Evolutionary conservation across 495 filamentous ascomycete species (phyloP).

Genomic region (Podospora anserina): DNA sequence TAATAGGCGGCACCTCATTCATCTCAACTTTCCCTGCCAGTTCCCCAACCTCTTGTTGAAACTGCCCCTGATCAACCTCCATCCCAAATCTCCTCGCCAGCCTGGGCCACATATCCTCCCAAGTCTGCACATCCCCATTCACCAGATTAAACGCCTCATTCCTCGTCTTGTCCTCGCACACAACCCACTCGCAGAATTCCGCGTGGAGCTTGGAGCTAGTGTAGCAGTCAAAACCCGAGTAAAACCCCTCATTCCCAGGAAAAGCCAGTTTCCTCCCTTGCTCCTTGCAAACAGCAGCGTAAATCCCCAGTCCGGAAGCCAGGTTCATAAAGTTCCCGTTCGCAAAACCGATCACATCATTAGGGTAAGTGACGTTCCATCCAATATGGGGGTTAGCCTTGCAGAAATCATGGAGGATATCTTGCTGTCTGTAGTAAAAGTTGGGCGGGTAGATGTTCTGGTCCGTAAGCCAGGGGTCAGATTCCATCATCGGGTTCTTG

Average conservation of each 20-base stretch:
- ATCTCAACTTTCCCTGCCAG: constrained; percentile 26
- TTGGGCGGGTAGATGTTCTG: constrained; percentile 37
- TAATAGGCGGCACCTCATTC: constrained; percentile 42
- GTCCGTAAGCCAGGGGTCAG: constrained; percentile 33
- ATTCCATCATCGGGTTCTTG: constrained; percentile 49
- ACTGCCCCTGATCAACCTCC: constrained; percentile 46
- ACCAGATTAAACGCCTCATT: constrained; percentile 57
- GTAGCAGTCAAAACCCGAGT: constrained; percentile 51
- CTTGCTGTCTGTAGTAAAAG: constrained; percentile 50
- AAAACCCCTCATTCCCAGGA: constrained; percentile 48
- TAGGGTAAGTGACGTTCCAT: constrained; percentile 52
- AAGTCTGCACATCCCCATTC: constrained; percentile 54
- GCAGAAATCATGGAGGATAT: constrained; percentile 36
- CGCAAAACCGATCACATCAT: constrained; percentile 51
- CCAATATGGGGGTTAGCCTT: constrained; percentile 35
- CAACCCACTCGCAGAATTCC: constrained; percentile 53
- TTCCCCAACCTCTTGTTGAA: constrained; percentile 23
- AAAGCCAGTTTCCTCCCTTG: constrained; percentile 46
- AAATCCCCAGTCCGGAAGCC: constrained; percentile 47
- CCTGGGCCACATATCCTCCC: constrained; percentile 56
- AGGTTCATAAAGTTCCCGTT: constrained; percentile 59
- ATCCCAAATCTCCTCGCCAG: constrained; percentile 46
- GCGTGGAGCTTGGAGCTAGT: constrained; percentile 51
- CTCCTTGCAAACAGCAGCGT: constrained; percentile 49
- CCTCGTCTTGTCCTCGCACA: constrained; percentile 37